phyloP scores from a whole-genome alignment of 768 basidiomycete genomes.

The Tylopilus felleus region DNA sequence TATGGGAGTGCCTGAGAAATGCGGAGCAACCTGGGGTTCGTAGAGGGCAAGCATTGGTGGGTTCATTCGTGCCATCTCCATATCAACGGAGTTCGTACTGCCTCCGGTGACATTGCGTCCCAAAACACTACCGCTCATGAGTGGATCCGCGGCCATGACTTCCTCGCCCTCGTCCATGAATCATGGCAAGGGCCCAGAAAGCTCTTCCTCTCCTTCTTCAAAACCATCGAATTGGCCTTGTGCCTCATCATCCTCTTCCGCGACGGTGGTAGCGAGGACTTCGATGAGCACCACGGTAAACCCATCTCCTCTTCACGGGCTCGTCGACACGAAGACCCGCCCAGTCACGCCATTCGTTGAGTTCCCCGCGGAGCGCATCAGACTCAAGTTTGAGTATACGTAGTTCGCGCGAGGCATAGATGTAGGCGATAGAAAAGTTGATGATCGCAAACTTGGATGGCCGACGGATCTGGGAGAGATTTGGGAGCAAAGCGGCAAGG shows the following conservation, averaged over 20 bases:
- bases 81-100: constrained; percentile 30
- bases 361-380: constrained; percentile 82
- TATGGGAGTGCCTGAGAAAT: constrained; percentile 25
- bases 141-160: constrained; percentile 17
- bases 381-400: constrained; percentile 76
- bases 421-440: constrained; percentile 89
- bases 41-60: constrained; percentile 47
- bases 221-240: constrained; percentile 36
- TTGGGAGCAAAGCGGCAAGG: constrained; percentile 87
- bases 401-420: constrained; percentile 79
- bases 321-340: constrained; percentile 72
- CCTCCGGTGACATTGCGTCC: constrained; percentile 29
- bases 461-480: constrained; percentile 85
- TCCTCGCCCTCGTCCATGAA: constrained; percentile 35
- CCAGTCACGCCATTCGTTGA: constrained; percentile 91
- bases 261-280: constrained; percentile 49
- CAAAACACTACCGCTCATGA: constrained; percentile 34
- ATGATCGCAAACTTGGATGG: constrained; percentile 97
- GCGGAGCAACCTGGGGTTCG: constrained; percentile 37
- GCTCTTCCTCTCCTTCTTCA: constrained; percentile 43
- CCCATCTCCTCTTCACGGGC: constrained; percentile 64
- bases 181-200: constrained; percentile 24
- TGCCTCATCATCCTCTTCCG: constrained; percentile 55
- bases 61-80: constrained; percentile 34
- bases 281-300: constrained; percentile 73